phyloP scores from a whole-genome alignment of 257 asterid genomes.

The Cinchona pubescens region DNA sequence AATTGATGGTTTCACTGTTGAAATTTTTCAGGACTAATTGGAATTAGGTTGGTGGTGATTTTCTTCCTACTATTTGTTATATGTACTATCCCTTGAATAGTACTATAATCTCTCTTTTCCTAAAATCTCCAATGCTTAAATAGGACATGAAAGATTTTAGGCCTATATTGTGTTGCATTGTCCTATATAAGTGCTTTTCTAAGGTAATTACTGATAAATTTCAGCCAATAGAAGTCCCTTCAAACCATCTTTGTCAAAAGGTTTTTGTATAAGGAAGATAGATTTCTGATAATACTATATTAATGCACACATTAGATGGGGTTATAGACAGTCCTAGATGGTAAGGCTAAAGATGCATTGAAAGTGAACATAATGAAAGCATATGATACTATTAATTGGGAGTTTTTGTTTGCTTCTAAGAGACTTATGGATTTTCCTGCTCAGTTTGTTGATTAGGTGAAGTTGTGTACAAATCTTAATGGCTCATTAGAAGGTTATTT shows the following conservation, averaged over 20 bases:
- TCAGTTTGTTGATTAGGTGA: too few relatives aligned
- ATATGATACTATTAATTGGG: neutral
- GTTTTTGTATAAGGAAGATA: neutral
- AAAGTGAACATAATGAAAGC: neutral
- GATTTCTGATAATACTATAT: neutral
- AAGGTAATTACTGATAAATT: neutral
- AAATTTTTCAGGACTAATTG: too few relatives aligned
- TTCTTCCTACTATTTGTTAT: too few relatives aligned
- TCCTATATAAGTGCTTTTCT: neutral
- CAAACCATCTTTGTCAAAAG: neutral
- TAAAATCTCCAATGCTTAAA: too few relatives aligned
- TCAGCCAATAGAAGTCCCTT: neutral
- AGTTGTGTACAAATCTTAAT: too few relatives aligned
- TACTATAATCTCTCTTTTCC: too few relatives aligned
- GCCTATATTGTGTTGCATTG: constrained; percentile 7
- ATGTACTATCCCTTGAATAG: too few relatives aligned
- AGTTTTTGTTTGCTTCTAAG: neutral
- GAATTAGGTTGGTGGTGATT: too few relatives aligned
- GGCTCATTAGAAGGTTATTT: too few relatives aligned
- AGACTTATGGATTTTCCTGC: too few relatives aligned
- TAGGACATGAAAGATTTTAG: neutral
- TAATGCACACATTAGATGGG: neutral
- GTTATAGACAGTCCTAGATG: neutral
- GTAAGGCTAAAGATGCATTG: neutral
- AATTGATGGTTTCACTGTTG: too few relatives aligned